Conservation (phyloP, 768 basidiomycete genomes). For the Galerina sulciceps region DNA sequence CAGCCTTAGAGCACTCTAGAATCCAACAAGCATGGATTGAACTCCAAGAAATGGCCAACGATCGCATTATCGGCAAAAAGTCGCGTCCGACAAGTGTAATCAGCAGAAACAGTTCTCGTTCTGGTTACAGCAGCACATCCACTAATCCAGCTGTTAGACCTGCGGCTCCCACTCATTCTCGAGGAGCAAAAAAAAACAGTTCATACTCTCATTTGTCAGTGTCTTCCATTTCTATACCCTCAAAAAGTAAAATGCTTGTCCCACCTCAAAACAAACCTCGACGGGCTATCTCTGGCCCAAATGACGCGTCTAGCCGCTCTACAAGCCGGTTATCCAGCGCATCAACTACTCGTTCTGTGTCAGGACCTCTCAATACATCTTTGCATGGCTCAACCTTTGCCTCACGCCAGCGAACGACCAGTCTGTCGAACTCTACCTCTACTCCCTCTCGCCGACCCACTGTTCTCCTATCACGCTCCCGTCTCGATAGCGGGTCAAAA, state of each 20-base stretch:
- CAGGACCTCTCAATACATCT: slow-evolving; percentile 61
- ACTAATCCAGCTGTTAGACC: slow-evolving; percentile 15
- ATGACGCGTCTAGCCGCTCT: slow-evolving; percentile 49
- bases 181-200: slow-evolving; percentile 27
- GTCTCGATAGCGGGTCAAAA: slow-evolving; percentile 41
- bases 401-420: slow-evolving; percentile 82
- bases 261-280: slow-evolving; percentile 50
- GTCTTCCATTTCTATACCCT: slow-evolving; percentile 28
- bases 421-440: slow-evolving; percentile 49
- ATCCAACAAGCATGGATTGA: slow-evolving; percentile 82
- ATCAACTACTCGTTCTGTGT: slow-evolving; percentile 66
- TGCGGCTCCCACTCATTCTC: slow-evolving; percentile 13
- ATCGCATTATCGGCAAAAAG: slow-evolving; percentile 61
- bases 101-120: slow-evolving; percentile 63
- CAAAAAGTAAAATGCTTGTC: slow-evolving; percentile 47
- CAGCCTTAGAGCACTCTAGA: slow-evolving; percentile 62
- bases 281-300: slow-evolving; percentile 54
- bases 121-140: slow-evolving; percentile 63
- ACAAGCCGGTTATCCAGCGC: slow-evolving; percentile 62
- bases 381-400: slow-evolving; percentile 73
- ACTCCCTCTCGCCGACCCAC: slow-evolving; percentile 38
- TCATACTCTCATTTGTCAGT: slow-evolving; percentile 35
- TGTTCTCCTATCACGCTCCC: slow-evolving; percentile 40
- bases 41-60: slow-evolving; percentile 79
- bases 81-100: slow-evolving; percentile 69